Evolutionary conservation across 805 yeast species (phyloP), one percentile per base, ranked within the genome.

Genomic region (Schwanniomyces vanrijiae): DNA sequence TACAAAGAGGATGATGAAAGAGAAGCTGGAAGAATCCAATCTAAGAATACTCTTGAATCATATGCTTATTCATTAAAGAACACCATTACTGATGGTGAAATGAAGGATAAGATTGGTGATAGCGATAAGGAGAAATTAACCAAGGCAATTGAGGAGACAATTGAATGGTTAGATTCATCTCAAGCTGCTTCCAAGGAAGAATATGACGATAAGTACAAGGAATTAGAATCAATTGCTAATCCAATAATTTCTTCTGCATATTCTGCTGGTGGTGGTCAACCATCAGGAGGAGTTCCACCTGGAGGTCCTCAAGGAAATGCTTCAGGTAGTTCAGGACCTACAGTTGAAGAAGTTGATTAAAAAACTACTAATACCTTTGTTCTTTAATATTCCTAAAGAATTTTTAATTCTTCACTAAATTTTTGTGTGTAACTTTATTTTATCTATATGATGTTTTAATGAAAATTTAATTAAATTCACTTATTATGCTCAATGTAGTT

Each of bases 241-340:
- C 97, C 97, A 73, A 89, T 91, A 76, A 86, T 91, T 90, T 82
- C 90, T 71, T 90, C 91, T 82, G 90, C 94, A 82, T 92, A 92
- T 85, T 94, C 88, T 74, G 90, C 86, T 59, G 96, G 90, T 71
- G 96, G 90, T 71, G 86, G 84, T 56, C 84, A 86, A 64, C 87
- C 80, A 58, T 89, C 79, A 60, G 70, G 69, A 63, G 90, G 81
- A 62, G 74, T 74, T 51, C 63, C 62, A 64, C 78, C 76, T 52
- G 84, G 83, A 63, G 85, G 76, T 48, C 86, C 84, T 63, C 72
- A 72, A 55, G 77, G 68, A 44, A 11, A 34, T 21, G 84, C 83
- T 64, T 55, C 56, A 45, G 68, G 60, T 51, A 69, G 70, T 50
- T 51, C 64, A 42, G 80, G 80, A 50, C 80, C 80, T 61, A 75